A percentile compares a stretch with the other conserved stretches of the same genome.
phyloP scores from a whole-genome alignment of 805 yeast species.

The Brettanomyces nanus region DNA sequence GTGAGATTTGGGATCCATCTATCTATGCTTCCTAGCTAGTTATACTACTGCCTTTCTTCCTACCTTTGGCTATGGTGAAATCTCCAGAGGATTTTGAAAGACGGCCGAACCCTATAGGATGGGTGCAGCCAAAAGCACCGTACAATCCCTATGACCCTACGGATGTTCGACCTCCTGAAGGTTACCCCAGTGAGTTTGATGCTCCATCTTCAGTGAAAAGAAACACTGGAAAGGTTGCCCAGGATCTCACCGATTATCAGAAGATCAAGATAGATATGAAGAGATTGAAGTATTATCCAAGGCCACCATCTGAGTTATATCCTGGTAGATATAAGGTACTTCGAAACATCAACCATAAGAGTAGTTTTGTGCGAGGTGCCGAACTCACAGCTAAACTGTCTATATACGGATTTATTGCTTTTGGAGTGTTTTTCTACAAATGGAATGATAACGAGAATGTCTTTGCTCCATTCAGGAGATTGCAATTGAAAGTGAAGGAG shows the following conservation, averaged over 20 bases:
- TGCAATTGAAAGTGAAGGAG: conserved; percentile 50
- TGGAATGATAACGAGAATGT: conserved; percentile 83
- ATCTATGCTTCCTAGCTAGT: too few species aligned
- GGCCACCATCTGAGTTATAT: conserved; percentile 66
- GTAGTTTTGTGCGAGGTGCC: conserved; percentile 52
- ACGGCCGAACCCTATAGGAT: conserved; percentile 69
- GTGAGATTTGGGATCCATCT: too few species aligned
- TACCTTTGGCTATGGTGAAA: too few species aligned
- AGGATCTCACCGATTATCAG: conserved; percentile 57
- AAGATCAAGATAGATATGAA: conserved; percentile 69
- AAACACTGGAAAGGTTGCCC: conserved; percentile 40
- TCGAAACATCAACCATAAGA: conserved; percentile 45
- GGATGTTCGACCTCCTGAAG: conserved; percentile 71
- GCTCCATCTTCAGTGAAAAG: conserved; percentile 54
- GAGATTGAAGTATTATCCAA: conserved; percentile 64
- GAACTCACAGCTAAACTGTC: conserved; percentile 45
- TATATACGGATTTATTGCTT: conserved; percentile 41
- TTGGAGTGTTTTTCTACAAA: conserved; percentile 63
- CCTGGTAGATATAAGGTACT: conserved; percentile 75
- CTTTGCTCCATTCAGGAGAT: conserved; percentile 58
- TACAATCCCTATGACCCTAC: conserved; percentile 79
- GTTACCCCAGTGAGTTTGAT: conserved; percentile 76
- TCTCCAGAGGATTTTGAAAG: conserved; percentile 34
- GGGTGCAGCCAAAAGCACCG: conserved; percentile 78
- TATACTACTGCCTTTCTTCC: too few species aligned